Evolutionary conservation across 1,284 basidiomycete species (phyloP), one percentile per base, ranked within the genome.

Genomic region (Anthracocystis setariae): DNA sequence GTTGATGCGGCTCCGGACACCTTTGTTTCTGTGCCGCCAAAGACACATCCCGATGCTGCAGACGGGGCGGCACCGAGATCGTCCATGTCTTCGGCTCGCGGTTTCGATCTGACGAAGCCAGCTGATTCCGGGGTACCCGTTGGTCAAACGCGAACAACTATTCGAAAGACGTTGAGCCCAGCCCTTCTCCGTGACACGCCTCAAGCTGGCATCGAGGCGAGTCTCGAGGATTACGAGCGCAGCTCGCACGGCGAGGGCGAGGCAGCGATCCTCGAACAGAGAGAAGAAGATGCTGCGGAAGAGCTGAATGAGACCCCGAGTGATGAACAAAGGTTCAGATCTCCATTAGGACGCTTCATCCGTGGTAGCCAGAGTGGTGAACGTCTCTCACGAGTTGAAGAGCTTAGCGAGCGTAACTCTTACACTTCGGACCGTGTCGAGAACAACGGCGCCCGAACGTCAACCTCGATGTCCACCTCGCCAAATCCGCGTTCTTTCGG

Each of bases 111-210:
- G 8, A 37, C 43, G 0, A 42, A 47, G 18, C 29, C 55, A 7
- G 48, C 35, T 5, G 46, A 42, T n/a, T n/a, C 48, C 7, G 13
- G 46, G 20, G 12, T 39, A 3, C 43, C 25, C 10, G n/a, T 53
- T 13, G 52, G 53, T 2, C 58, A 57, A 35, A 47, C 60, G 4
- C 66, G 54, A 18, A 50, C 49, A 5, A 71, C 68, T 8, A 71
- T 71, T 35, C 62, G 63, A 38, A 71, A 66, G 46, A 71, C 68
- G 5, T 44, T 71, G 42, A 71, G 68, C 32, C 68, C 68, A 12
- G 59, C 62, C 5, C 51, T 71, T 37, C 58, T 71, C 8, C 53
- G 62, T 33, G 68, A 71, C 2, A 45, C 46, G 37, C 39, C 37
- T 17, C 59, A 48, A 18, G 29, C 48, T 12, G 48, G 58, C 1